These are phyloP conservation scores for Tricholoma hemisulphureum DNA, from an alignment of 768 basidiomycete genomes.

Conservation along the genomic window DNA sequence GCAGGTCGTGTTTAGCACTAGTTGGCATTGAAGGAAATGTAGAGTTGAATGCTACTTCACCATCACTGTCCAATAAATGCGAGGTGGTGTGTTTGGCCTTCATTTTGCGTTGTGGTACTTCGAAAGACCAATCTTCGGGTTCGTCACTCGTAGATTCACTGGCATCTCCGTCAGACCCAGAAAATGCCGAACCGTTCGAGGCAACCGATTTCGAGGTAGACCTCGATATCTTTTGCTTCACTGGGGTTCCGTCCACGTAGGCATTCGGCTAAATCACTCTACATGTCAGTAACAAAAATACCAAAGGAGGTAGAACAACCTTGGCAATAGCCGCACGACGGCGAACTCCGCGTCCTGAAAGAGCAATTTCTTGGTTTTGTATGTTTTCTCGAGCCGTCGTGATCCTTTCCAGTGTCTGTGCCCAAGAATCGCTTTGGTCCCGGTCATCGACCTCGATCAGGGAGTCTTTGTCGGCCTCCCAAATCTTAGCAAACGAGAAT, in stretches of 20 bases:
- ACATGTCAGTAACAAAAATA: neutral
- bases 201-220: constrained; percentile 16
- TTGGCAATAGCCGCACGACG: constrained; percentile 64
- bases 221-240: constrained; percentile 9
- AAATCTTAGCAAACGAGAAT: constrained; percentile 90
- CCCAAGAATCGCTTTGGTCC: constrained; percentile 79
- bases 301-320: constrained; percentile 18
- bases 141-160: constrained; percentile 18
- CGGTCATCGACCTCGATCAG: constrained; percentile 68
- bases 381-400: constrained; percentile 42
- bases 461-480: constrained; percentile 75
- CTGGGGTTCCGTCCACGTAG: constrained; percentile 4
- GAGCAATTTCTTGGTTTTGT: constrained; percentile 44
- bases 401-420: constrained; percentile 60
- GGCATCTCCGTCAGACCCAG: constrained; percentile 27
- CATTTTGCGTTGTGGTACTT: constrained; percentile 12
- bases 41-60: neutral
- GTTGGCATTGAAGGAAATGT: constrained; percentile 19
- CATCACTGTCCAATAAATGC: constrained; percentile 1
- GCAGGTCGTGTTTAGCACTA: constrained; percentile 8
- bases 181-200: constrained; percentile 36
- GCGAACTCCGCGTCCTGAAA: constrained; percentile 72
- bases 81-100: constrained; percentile 14
- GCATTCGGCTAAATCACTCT: constrained; percentile 30
- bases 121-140: constrained; percentile 12